A percentile compares a stretch with the other conserved stretches of the same genome.
phyloP scores from a whole-genome alignment of 441 rosid species.

The Adansonia rubrostipa region DNA sequence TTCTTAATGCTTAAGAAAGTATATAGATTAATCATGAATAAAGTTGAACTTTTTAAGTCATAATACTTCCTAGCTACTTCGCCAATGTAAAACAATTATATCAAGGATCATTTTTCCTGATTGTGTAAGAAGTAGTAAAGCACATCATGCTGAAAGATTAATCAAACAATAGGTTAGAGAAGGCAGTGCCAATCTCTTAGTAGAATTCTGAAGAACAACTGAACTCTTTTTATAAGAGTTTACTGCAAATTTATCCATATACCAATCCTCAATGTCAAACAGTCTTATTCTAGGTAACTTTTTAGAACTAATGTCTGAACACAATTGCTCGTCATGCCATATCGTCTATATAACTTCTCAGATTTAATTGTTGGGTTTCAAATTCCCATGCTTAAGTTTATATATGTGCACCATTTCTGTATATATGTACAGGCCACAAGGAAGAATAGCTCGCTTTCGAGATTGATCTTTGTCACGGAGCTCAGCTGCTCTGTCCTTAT shows the following conservation, averaged over 20 bases:
- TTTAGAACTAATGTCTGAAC: neutral
- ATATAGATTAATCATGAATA: neutral
- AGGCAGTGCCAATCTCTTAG: neutral
- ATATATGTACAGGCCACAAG: neutral
- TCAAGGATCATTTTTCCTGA: neutral
- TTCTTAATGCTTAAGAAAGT: neutral
- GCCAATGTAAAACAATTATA: neutral
- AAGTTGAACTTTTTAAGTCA: neutral
- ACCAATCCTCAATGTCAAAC: neutral
- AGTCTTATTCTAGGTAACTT: neutral
- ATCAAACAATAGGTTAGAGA: neutral
- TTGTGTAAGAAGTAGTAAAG: neutral
- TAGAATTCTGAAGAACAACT: neutral
- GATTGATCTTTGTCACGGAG: neutral
- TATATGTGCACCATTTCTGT: neutral
- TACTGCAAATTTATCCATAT: neutral
- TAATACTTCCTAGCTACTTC: neutral
- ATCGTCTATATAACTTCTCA: neutral
- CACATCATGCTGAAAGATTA: neutral
- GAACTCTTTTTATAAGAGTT: neutral
- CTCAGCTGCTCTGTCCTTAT: conserved; percentile 13
- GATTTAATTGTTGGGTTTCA: neutral
- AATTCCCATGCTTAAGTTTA: neutral
- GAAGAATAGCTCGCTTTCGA: neutral
- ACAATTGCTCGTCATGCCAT: neutral